Evolutionary conservation across 352 stramenopile genomes (phyloP), one percentile per base, ranked within the genome.

Genomic region (Phytophthora podocarpi): DNA sequence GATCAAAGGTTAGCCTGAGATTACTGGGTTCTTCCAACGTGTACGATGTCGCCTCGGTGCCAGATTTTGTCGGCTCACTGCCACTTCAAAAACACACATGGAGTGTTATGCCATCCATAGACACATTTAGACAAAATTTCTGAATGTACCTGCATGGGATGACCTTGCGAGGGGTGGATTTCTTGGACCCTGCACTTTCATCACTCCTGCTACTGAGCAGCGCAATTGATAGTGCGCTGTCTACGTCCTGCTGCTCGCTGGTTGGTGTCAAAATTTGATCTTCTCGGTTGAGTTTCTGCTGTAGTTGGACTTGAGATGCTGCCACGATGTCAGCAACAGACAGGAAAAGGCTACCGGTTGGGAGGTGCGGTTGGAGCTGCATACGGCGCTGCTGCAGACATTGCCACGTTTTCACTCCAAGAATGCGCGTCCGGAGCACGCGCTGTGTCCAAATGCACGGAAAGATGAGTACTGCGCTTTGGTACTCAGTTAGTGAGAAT

Each of bases 401-500:
- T 12, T 62, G 28, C 79, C 81, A 91, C 20, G 79, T 87, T 31
- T 56, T 76, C 10, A 71, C 37, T 1, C 79, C 79, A 8, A 91
- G 53, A 30, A 86, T 68, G 13, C 79, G 77, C 27, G 55, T 52
- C 51, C 66, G 64, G 9, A 91, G 68, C 7, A 91, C 77, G 11
- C 63, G 75, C 24, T 85, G 81, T 7, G 56, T 27, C 81, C 81
- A 91, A 15, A 87, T 59, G 24, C 74, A 84, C n/a, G 81, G 79
- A 39, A 87, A 89, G 1, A 89, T 37, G 12, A 91, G 57, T 35
- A 85, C 81, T 90, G 49, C 28, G 24, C 18, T 64, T 39, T 48
- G 40, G 21, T 16, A 41, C 2, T 35, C 11, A 59, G 23, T 37
- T 30, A 18, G 15, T 51, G 18, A 35, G 13, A 34, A 11, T 31